phyloP scores from a whole-genome alignment of 441 rosid species.

The Biscutella auriculata region DNA sequence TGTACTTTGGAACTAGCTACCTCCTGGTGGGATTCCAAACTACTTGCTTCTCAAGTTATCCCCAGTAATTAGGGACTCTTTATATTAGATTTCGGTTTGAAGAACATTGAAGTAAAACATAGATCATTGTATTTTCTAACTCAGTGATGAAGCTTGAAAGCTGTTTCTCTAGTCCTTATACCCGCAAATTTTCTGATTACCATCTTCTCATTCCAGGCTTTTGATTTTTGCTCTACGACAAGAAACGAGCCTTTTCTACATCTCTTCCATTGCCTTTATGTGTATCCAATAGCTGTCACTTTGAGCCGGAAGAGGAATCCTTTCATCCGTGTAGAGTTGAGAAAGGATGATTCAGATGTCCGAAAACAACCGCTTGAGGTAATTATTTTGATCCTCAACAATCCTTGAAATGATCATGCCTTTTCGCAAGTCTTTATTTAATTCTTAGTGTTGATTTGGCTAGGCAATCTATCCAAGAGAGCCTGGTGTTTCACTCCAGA shows the following conservation, averaged over 20 bases:
- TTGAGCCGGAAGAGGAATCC: slow-evolving; percentile 91
- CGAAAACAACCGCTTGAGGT: slow-evolving; percentile 96
- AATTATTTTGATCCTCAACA: slow-evolving; percentile 15
- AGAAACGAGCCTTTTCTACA: slow-evolving; percentile 98
- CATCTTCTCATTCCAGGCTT: slow-evolving; percentile 69
- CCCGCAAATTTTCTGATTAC: neutral
- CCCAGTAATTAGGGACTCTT: neutral
- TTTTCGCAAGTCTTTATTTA: slow-evolving; percentile 14
- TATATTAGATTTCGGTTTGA: neutral
- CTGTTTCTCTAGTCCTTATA: neutral
- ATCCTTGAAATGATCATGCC: slow-evolving; percentile 8
- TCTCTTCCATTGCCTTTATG: slow-evolving; percentile 88
- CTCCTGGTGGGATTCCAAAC: slow-evolving; percentile 2
- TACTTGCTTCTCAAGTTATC: neutral
- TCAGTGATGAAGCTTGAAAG: neutral
- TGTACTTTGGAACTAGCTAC: slow-evolving; percentile 5
- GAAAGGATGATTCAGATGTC: slow-evolving; percentile 89
- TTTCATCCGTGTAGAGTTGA: slow-evolving; percentile 82
- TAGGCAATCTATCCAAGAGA: slow-evolving; percentile 93
- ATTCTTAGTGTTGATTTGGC: slow-evolving; percentile 23
- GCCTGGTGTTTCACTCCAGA: slow-evolving; percentile 59
- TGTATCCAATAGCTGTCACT: slow-evolving; percentile 78
- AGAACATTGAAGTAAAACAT: neutral
- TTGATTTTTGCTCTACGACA: slow-evolving; percentile 89
- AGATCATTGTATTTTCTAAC: neutral